Conservation (phyloP, 805 yeast genomes). For the Maudiozyma serrabonitensis region DNA sequence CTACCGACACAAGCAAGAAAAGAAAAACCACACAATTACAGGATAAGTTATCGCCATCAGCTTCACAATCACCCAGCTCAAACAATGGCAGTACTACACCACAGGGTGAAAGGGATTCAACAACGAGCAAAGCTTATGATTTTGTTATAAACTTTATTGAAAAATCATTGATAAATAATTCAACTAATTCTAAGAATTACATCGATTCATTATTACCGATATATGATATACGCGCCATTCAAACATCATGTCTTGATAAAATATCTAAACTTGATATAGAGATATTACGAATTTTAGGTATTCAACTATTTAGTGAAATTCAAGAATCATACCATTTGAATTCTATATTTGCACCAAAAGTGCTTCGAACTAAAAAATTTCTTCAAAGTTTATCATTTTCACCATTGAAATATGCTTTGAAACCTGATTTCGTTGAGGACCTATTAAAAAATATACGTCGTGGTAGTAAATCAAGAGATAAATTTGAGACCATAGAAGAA, state of each 20-base stretch:
- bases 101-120: too few relatives aligned
- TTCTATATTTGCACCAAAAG: conserved; percentile 64
- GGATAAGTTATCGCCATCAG: too few relatives aligned
- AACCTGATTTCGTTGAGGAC: conserved; percentile 45
- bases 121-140: background rate
- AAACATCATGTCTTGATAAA: conserved; percentile 49
- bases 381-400: conserved; percentile 55
- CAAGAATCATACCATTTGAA: conserved; percentile 28
- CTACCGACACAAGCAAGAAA: background rate
- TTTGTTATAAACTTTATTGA: background rate
- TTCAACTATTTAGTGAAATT: conserved; percentile 36
- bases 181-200: background rate
- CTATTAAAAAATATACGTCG: conserved; percentile 30
- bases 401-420: conserved; percentile 38
- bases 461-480: background rate
- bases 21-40: background rate
- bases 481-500: background rate
- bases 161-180: background rate
- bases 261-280: conserved; percentile 35
- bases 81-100: too few relatives aligned
- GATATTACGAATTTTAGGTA: conserved; percentile 44
- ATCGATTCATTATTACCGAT: background rate
- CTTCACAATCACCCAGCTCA: too few relatives aligned
- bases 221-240: conserved; percentile 40
- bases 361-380: conserved; percentile 79